Base-by-base conservation (phyloP, 805 yeast species). In the Kazachstania kunashirensis region DNA sequence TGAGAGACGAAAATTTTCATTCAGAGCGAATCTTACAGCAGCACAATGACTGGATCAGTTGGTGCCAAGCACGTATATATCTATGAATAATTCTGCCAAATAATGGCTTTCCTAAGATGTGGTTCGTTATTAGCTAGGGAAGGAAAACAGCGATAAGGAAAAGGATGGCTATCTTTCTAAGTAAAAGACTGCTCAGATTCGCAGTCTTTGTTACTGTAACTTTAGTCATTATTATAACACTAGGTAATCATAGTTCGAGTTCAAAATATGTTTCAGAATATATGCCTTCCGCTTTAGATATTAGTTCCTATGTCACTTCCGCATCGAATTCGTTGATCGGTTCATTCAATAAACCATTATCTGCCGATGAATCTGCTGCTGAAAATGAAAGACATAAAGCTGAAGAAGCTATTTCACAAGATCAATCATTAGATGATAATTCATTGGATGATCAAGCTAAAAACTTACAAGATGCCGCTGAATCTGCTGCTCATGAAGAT, bases 131-230 rank as follows among this genome's bases (percentile, higher is more conserved):
- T n/a, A n/a, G n/a, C n/a, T n/a, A n/a, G n/a, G n/a, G n/a, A n/a
- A n/a, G n/a, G n/a, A n/a, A n/a, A n/a, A n/a, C n/a, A n/a, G n/a
- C n/a, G n/a, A n/a, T n/a, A n/a, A n/a, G n/a, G n/a, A n/a, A n/a
- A 17, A 8, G 9, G 3, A 47, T 46, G 50, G 45, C 52, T n/a
- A 25, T 50, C 31, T 46, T 47, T 34, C 34, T 50, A 13, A 47
- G 52, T 37, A 50, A 45, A 36, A 40, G 55, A 16, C 39, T 50
- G 36, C 33, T 48, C 14, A 43, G 55, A 33, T 41, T 42, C 20
- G 29, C 39, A 6, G 19, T 47, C 12, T 33, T 48, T 14, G 50
- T 39, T 5, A 47, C 37, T 24, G 29, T 40, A 7, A 32, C 40
- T 14, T 24, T 50, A 28, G 29, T 39, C 6, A 12, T 46, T 3